These are phyloP conservation scores for Coniochaeta prunicola DNA, from an alignment of 2,329 filamentous ascomycete species.

Conservation along the genomic window DNA sequence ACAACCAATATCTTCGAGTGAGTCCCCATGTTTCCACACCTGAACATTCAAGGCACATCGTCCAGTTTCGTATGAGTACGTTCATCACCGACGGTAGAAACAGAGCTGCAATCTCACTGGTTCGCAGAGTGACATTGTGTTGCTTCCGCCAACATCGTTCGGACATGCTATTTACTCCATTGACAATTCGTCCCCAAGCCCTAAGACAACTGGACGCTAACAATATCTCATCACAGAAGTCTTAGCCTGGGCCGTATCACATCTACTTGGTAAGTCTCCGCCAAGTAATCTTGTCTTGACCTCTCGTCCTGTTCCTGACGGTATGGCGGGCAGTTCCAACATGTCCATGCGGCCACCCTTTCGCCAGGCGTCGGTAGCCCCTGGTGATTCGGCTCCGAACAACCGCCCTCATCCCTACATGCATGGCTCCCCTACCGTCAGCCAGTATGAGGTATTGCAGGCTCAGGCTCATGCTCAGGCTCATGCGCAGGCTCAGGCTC, in stretches of 20 bases:
- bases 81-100: too few relatives aligned
- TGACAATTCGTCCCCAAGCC: not conserved
- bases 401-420: not conserved
- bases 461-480: not conserved
- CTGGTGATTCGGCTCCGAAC: not conserved
- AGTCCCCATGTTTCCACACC: not conserved
- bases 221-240: not conserved
- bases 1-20: not conserved
- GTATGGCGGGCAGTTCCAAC: not conserved
- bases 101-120: too few relatives aligned
- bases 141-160: not conserved
- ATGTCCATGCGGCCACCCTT: not conserved
- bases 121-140: too few relatives aligned
- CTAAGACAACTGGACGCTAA: not conserved
- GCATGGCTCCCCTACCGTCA: not conserved
- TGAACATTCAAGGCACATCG: not conserved
- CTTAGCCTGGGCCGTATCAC: not conserved
- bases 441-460: not conserved
- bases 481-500: not conserved
- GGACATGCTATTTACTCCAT: not conserved
- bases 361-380: not conserved
- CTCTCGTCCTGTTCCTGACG: not conserved
- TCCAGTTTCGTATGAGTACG: not conserved
- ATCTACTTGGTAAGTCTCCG: not conserved
- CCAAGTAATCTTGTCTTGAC: not conserved